phyloP scores from a whole-genome alignment of 1,139 yeast genomes.

The Saccharomyces hybrid region DNA sequence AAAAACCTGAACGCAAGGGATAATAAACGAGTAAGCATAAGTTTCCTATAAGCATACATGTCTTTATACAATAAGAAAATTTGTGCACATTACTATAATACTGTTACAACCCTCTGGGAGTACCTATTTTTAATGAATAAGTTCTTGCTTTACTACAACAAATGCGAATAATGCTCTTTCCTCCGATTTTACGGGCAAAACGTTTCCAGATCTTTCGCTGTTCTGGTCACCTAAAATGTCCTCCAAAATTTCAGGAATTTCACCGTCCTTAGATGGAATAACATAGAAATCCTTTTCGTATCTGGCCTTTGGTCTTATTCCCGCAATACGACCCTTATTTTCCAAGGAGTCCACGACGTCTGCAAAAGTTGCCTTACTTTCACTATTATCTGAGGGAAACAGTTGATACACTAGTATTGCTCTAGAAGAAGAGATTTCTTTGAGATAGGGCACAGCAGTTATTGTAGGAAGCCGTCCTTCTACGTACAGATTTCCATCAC shows the following conservation, averaged over 20 bases:
- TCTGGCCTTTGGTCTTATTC: slow-evolving; percentile 15
- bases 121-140: slow-evolving; percentile 4
- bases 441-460: slow-evolving; percentile 20
- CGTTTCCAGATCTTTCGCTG: not conserved
- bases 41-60: not conserved
- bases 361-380: slow-evolving; percentile 8
- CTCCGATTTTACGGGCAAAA: slow-evolving; percentile 3
- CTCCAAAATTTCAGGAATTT: slow-evolving; percentile 7
- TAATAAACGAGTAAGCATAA: not conserved
- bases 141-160: slow-evolving; percentile 20
- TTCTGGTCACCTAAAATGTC: not conserved
- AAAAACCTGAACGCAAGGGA: not conserved
- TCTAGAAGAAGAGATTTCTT: slow-evolving; percentile 17
- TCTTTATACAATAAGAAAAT: not conserved
- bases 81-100: not conserved
- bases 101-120: not conserved
- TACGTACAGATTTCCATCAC: slow-evolving; percentile 17
- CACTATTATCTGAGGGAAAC: slow-evolving; percentile 7
- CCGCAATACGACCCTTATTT: slow-evolving; percentile 16
- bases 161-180: slow-evolving; percentile 13
- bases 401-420: slow-evolving; percentile 18
- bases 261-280: slow-evolving; percentile 13
- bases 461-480: slow-evolving; percentile 23
- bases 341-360: slow-evolving; percentile 16
- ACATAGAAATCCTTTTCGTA: slow-evolving; percentile 24